phyloP scores from a whole-genome alignment of 2,329 filamentous ascomycete species.

The Ophioceras dolichostomum region DNA sequence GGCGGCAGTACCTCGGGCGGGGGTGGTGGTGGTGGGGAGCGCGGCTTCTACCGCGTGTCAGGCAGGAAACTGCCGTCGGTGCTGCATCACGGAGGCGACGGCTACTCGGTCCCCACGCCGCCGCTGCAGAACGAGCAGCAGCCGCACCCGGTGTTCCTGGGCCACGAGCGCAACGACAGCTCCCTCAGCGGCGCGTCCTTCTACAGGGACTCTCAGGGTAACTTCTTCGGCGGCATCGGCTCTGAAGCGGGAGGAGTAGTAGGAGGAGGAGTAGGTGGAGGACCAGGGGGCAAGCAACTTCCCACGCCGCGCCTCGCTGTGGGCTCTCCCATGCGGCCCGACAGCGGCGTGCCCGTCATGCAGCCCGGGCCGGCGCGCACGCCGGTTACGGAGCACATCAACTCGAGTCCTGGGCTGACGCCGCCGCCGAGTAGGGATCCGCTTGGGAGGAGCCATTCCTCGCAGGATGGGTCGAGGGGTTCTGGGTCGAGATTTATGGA shows the following conservation, averaged over 20 bases:
- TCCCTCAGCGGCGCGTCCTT: constrained; percentile 6
- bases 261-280: no score
- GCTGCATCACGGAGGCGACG: constrained; percentile 48
- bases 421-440: constrained; percentile 5
- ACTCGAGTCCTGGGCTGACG: constrained; percentile 25
- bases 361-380: constrained; percentile 54
- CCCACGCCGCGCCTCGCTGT: constrained; percentile 32
- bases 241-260: no score
- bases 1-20: constrained; percentile 40
- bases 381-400: constrained; percentile 42
- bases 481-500: constrained; percentile 12
- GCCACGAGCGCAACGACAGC: constrained; percentile 8
- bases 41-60: constrained; percentile 52
- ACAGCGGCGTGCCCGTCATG: constrained; percentile 48
- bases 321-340: constrained; percentile 45
- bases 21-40: constrained; percentile 21
- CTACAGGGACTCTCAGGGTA: constrained; percentile 16
- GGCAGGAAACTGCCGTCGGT: constrained; percentile 54
- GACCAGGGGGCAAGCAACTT: constrained; percentile 10
- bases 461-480: constrained; percentile 9
- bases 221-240: constrained; percentile 5
- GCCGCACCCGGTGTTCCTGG: constrained; percentile 8
- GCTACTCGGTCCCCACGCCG: constrained; percentile 28
- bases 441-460: constrained; percentile 8
- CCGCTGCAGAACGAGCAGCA: constrained; percentile 6